Conservation (phyloP, 371 early-diverging fungal genomes). For the Apophysomyces variabilis region DNA sequence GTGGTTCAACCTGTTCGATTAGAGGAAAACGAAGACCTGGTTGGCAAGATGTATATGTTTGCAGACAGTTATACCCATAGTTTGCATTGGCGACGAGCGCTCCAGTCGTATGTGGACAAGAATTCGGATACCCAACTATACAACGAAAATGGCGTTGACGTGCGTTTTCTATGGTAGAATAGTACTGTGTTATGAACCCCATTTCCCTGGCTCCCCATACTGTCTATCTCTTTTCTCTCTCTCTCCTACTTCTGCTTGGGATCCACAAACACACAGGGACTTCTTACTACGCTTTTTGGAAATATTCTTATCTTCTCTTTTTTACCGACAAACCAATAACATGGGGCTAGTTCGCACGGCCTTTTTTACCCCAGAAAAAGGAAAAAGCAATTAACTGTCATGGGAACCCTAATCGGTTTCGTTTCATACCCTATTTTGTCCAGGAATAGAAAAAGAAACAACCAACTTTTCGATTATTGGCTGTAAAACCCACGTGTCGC, state of each 20-base stretch:
- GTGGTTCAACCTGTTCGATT: not conserved
- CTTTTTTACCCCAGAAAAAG: too few species aligned
- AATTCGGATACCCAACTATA: not conserved
- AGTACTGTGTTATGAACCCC: not conserved
- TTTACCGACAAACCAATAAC: too few species aligned
- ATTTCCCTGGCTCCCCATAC: not conserved
- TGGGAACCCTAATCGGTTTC: too few species aligned
- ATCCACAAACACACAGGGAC: too few species aligned
- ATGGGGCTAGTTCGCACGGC: too few species aligned
- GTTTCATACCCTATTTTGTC: too few species aligned
- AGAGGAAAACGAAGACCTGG: slow-evolving; percentile 12
- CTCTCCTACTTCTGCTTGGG: not conserved
- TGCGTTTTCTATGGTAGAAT: slow-evolving; percentile 4
- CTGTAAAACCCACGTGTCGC: too few species aligned
- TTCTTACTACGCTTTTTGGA: too few species aligned
- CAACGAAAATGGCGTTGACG: not conserved
- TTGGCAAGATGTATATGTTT: slow-evolving; percentile 26
- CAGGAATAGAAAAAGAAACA: too few species aligned
- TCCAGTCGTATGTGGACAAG: slow-evolving; percentile 1
- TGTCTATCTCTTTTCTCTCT: not conserved
- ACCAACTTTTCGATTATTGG: too few species aligned
- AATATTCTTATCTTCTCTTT: too few species aligned
- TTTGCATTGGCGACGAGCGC: slow-evolving; percentile 23
- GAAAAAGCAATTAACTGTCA: too few species aligned
- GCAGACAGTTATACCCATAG: slow-evolving; percentile 17